These are phyloP conservation scores for Syzygium malaccense DNA, from an alignment of 441 rosid genomes.

Conservation along the genomic window DNA sequence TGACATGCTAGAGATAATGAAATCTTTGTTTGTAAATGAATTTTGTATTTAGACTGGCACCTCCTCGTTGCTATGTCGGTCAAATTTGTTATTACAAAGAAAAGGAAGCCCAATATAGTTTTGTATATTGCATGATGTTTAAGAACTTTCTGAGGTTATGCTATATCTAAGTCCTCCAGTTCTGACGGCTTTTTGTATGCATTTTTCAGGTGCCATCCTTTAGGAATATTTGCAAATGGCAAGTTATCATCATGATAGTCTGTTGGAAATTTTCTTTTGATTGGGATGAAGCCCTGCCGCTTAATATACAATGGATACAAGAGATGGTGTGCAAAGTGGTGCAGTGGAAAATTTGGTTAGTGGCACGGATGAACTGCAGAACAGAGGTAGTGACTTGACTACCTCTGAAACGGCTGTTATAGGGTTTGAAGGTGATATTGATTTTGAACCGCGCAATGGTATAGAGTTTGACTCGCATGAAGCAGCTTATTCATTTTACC, in stretches of 20 bases:
- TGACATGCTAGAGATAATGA: background rate
- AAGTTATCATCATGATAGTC: background rate
- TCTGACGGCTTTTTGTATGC: background rate
- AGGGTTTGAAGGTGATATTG: constrained; percentile 4
- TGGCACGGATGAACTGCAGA: background rate
- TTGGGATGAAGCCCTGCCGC: background rate
- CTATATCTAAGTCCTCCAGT: background rate
- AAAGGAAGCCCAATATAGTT: background rate
- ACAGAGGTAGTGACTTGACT: background rate
- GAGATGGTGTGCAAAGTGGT: background rate
- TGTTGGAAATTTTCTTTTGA: background rate
- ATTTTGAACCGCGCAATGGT: constrained; percentile 10
- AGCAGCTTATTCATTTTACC: constrained; percentile 11
- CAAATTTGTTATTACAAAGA: background rate
- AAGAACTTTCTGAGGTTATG: background rate
- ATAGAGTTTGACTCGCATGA: constrained; percentile 14
- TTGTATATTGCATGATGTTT: background rate
- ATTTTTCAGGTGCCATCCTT: background rate
- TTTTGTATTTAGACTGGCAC: background rate
- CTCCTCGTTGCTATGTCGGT: background rate
- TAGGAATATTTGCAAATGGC: background rate
- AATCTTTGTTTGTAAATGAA: background rate
- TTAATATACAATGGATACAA: background rate
- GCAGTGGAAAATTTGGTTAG: background rate
- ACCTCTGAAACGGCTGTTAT: background rate